phyloP scores from a whole-genome alignment of 257 asterid species.

The Solanum medicagineum region DNA sequence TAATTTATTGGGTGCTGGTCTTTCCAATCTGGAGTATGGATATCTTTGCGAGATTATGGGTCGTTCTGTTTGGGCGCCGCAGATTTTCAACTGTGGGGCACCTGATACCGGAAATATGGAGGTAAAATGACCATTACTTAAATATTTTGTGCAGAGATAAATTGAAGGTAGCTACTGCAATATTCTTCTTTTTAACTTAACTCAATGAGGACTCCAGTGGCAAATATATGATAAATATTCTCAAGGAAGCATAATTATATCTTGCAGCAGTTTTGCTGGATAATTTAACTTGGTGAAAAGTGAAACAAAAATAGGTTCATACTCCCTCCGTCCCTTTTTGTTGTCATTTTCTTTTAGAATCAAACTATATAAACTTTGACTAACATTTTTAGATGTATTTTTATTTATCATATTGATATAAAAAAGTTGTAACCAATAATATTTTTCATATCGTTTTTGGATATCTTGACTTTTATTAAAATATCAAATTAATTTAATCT shows the following conservation, averaged over 20 bases:
- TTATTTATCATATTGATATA: too few relatives aligned
- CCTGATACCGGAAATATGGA: slow-evolving; percentile 99
- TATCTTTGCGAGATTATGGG: slow-evolving; percentile 94
- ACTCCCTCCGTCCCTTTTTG: too few relatives aligned
- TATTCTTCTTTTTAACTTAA: background rate
- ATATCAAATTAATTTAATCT: too few relatives aligned
- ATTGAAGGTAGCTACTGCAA: background rate
- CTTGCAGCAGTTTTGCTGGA: background rate
- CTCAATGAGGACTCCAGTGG: background rate
- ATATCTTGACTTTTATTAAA: too few relatives aligned
- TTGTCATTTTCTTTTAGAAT: too few relatives aligned
- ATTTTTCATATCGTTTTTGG: too few relatives aligned
- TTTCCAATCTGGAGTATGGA: slow-evolving; percentile 88
- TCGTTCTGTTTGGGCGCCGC: slow-evolving; percentile 91
- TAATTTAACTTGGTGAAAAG: background rate
- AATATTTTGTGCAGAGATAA: background rate
- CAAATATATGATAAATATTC: background rate
- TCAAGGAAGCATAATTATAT: background rate
- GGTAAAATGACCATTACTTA: slow-evolving; percentile 29
- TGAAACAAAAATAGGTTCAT: background rate
- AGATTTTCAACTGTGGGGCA: slow-evolving; percentile 91
- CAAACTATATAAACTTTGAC: too few relatives aligned
- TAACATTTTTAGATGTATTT: too few relatives aligned
- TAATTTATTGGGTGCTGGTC: slow-evolving; percentile 70
- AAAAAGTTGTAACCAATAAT: too few relatives aligned